Evolutionary conservation across 2,329 filamentous ascomycete genomes (phyloP), one percentile per base, ranked within the genome.

Genomic region (Magnaporthiopsis incrustans): DNA sequence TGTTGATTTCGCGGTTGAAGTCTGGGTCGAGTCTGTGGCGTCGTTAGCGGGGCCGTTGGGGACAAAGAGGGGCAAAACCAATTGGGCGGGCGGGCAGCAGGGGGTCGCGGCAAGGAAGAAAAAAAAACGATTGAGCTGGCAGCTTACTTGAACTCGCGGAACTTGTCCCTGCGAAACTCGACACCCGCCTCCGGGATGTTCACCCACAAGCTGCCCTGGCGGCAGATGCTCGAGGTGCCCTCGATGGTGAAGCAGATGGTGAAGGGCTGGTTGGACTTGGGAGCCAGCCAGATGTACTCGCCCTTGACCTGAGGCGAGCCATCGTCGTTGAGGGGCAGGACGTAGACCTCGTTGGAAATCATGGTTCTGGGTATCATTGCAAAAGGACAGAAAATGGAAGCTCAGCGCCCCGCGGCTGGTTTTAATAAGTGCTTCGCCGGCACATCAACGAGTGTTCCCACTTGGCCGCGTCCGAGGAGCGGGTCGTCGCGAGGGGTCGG

Each of bases 141-240:
- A 50, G 75, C 88, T 75, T 82, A 97, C 94, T 91, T 94, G 84
- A 90, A 96, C 78, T 97, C 89, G 71, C 87, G 86, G 76, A 96
- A 99, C 44, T 84, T 83, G 71, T 89, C 83, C 70, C 95, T 88
- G 68, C 86, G 84, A 73, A 98, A 99, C 58, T 86, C 79, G 61
- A 86, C 79, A 65, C 89, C 92, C 70, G 88, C 82, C 66, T 89
- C 85, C 10, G 95, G 95, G 66, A 98, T 90, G 76, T 99, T 99
- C 72, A 97, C 89, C 94, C 95, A 99, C 67, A 99, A 82, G 73
- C 91, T 97, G 66, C 96, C 95, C 77, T 97, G 83, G 69, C 92
- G 87, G 76, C 93, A 97, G 80, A 99, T 95, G 67, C 94, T 97
- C 74, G 94, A 97, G 65, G 92, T 94, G 67, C 95, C 93, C 77